Conservation (phyloP, 768 basidiomycete species). For the Trametopsis cervina region DNA sequence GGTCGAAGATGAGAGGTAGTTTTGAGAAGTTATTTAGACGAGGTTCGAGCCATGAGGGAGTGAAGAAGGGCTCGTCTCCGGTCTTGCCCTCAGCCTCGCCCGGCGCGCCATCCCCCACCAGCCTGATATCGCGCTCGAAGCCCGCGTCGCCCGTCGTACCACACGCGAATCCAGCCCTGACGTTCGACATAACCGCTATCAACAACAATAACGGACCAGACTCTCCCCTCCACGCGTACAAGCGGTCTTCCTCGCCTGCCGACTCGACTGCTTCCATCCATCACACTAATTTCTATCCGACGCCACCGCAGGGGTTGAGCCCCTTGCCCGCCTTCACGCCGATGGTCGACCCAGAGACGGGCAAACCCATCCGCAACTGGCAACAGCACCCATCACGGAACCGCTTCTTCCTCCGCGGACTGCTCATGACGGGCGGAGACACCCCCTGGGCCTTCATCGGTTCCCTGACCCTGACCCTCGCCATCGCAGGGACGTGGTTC, state of each 20-base stretch:
- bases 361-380: constrained; percentile 46
- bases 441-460: constrained; percentile 74
- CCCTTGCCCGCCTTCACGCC: constrained; percentile 32
- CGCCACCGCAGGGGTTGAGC: constrained; percentile 24
- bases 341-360: constrained; percentile 25
- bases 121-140: constrained; percentile 14
- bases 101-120: constrained; percentile 10
- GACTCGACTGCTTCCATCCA: constrained; percentile 16
- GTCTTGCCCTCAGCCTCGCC: constrained; percentile 10
- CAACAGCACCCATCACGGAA: constrained; percentile 67
- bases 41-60: constrained; percentile 34
- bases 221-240: constrained; percentile 14
- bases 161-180: constrained; percentile 15
- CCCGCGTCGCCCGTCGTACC: constrained; percentile 14
- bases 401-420: constrained; percentile 67
- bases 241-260: constrained; percentile 12
- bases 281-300: constrained; percentile 17
- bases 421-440: constrained; percentile 80
- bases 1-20: constrained; percentile 45
- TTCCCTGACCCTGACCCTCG: constrained; percentile 52
- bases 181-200: constrained; percentile 20
- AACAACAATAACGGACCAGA: constrained; percentile 17
- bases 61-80: constrained; percentile 16
- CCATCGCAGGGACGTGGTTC: constrained; percentile 77
- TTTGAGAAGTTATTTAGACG: constrained; percentile 54